Conservation (phyloP, 108 stramenopile genomes). For the Fragilaria radians region DNA sequence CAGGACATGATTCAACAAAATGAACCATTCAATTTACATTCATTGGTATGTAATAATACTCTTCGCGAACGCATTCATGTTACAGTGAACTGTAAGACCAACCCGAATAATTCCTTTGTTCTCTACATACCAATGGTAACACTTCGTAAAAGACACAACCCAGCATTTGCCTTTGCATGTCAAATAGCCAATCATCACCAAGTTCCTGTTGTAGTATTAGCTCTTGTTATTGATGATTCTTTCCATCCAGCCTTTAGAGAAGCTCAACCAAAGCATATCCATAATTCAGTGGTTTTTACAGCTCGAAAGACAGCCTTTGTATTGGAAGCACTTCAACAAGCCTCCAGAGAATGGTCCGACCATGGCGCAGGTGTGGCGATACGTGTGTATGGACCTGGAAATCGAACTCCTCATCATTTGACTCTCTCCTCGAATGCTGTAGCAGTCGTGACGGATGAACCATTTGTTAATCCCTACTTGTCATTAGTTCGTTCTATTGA, state of each 20-base stretch:
- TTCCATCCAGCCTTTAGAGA: conserved; percentile 13
- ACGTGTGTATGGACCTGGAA: conserved; percentile 36
- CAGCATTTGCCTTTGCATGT: conserved; percentile 58
- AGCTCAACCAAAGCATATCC: background rate
- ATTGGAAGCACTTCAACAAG: conserved; percentile 40
- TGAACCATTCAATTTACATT: background rate
- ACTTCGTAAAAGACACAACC: conserved; percentile 50
- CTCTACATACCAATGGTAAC: conserved; percentile 56
- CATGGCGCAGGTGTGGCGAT: conserved; percentile 48
- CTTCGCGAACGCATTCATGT: background rate
- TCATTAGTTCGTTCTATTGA: conserved; percentile 23
- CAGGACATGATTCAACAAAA: no score
- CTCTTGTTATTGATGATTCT: conserved; percentile 38
- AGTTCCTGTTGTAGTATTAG: conserved; percentile 37
- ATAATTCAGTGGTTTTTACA: conserved; percentile 23
- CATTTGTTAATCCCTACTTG: conserved; percentile 54
- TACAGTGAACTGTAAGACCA: background rate
- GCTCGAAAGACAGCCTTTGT: conserved; percentile 47
- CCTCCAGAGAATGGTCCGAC: conserved; percentile 19
- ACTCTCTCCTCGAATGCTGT: conserved; percentile 27
- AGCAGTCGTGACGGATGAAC: conserved; percentile 53
- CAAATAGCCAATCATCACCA: conserved; percentile 31
- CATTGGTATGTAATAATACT: background rate
- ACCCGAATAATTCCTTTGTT: conserved; percentile 19
- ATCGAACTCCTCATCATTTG: conserved; percentile 48